Evolutionary conservation across 1,284 basidiomycete genomes (phyloP).

Genomic region (Coriolopsis trogii): DNA sequence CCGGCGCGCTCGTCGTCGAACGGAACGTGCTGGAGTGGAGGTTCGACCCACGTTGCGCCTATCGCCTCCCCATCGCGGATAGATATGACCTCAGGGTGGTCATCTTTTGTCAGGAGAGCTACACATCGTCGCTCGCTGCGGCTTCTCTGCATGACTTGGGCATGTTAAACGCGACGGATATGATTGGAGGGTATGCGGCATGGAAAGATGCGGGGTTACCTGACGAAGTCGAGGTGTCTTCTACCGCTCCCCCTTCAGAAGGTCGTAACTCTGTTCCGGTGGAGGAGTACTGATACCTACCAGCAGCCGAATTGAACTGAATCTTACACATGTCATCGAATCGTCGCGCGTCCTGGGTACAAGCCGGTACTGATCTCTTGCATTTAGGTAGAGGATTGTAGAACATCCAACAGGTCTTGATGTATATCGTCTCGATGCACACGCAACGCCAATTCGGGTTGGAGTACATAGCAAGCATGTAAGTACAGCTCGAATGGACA

Average conservation of each 20-base stretch:
- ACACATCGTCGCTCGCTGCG: conserved; percentile 71
- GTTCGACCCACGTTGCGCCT: conserved; percentile 63
- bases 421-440: no score
- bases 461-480: no score
- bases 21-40: conserved; percentile 75
- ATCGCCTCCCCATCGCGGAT: conserved; percentile 62
- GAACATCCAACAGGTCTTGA: no score
- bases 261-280: conserved; percentile 13
- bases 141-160: conserved; percentile 67
- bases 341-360: no score
- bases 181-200: conserved; percentile 70
- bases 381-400: no score
- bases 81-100: conserved; percentile 73
- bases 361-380: no score
- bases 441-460: no score
- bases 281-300: no score
- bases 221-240: conserved; percentile 32
- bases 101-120: conserved; percentile 71
- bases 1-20: conserved; percentile 67
- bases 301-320: no score
- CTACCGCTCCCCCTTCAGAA: conserved; percentile 19
- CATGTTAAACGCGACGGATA: conserved; percentile 71
- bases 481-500: no score
- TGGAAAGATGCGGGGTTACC: conserved; percentile 71
- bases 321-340: no score